phyloP scores from a whole-genome alignment of 176 grass and related monocot genomes.

The Musa itinerans region DNA sequence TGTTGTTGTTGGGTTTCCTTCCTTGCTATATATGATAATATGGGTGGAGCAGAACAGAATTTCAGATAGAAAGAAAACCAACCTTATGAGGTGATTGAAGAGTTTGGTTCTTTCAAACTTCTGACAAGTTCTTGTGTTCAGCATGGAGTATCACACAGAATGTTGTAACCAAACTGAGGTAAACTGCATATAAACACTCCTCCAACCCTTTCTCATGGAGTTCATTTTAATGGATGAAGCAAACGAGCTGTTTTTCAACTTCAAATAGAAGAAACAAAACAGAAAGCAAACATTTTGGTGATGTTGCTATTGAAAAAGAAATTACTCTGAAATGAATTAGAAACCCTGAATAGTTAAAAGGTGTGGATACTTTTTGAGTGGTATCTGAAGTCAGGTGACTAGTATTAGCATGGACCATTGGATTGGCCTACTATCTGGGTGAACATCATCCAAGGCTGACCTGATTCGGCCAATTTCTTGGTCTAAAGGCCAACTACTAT shows the following conservation, averaged over 20 bases:
- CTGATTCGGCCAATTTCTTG: background rate
- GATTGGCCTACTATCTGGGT: background rate
- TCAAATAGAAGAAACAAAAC: background rate
- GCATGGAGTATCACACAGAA: background rate
- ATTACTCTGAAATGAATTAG: background rate
- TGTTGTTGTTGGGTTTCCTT: too few species aligned
- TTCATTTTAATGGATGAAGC: background rate
- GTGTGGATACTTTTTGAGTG: background rate
- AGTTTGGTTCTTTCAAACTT: background rate
- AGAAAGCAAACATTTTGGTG: background rate
- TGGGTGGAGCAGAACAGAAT: background rate
- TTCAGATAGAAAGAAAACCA: background rate
- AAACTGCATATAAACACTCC: background rate
- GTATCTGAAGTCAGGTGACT: background rate
- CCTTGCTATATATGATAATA: too few species aligned
- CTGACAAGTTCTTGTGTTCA: background rate
- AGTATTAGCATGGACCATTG: background rate
- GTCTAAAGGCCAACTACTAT: background rate
- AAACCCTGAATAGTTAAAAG: background rate
- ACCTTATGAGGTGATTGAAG: background rate
- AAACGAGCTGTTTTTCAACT: background rate
- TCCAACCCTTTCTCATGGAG: too few species aligned
- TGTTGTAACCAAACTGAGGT: background rate
- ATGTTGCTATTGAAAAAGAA: background rate
- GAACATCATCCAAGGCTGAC: background rate